phyloP scores from a whole-genome alignment of 805 yeast genomes.

The Suhomyces faveliae region DNA sequence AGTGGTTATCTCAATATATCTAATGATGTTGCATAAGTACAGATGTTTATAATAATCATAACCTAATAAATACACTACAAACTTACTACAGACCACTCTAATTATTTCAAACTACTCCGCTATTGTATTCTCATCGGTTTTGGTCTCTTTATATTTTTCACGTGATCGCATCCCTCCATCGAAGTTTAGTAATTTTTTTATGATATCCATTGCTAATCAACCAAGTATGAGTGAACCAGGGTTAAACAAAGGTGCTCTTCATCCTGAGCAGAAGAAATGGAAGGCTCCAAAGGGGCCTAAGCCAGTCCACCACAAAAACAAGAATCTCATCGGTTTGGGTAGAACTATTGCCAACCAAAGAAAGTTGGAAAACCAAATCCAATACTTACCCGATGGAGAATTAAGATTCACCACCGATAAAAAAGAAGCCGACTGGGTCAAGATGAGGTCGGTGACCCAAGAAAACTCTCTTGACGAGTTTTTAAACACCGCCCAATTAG shows the following conservation, averaged over 20 bases:
- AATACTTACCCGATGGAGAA: slow-evolving; percentile 80
- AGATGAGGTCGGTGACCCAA: slow-evolving; percentile 89
- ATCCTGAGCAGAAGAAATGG: slow-evolving; percentile 64
- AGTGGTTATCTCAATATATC: slow-evolving; percentile 96
- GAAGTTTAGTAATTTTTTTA: slow-evolving; percentile 1
- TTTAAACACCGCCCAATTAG: slow-evolving; percentile 90
- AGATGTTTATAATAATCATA: no score
- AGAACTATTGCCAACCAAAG: slow-evolving; percentile 76
- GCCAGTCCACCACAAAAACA: slow-evolving; percentile 79
- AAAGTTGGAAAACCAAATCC: slow-evolving; percentile 64
- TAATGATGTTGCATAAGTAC: no score
- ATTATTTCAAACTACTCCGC: no score
- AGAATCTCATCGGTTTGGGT: slow-evolving; percentile 83
- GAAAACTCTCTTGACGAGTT: slow-evolving; percentile 93
- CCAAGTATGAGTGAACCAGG: slow-evolving; percentile 16
- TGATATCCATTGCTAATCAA: neutral
- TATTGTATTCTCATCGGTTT: no score
- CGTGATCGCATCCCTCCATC: slow-evolving; percentile 2
- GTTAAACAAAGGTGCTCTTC: slow-evolving; percentile 41
- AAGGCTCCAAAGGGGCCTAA: slow-evolving; percentile 91
- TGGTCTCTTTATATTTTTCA: neutral
- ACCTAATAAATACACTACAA: no score
- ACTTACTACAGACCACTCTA: no score
- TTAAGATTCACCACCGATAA: slow-evolving; percentile 84
- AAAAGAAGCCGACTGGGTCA: slow-evolving; percentile 85